Conservation (phyloP, 768 basidiomycete species). For the Boletus bicolor region DNA sequence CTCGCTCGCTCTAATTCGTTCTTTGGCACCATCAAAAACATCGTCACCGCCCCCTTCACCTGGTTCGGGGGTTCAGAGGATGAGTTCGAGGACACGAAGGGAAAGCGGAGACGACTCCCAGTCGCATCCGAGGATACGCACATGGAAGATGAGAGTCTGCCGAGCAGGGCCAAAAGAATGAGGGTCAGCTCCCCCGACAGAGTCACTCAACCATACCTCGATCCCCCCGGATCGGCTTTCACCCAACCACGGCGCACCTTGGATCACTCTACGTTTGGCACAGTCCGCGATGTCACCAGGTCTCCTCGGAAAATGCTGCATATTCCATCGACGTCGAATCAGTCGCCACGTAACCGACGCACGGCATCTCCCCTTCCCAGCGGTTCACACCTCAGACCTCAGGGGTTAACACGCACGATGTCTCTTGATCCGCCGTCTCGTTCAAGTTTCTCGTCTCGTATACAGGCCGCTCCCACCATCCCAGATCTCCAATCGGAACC, state of each 20-base stretch:
- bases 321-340: slow-evolving; percentile 31
- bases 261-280: slow-evolving; percentile 19
- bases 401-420: slow-evolving; percentile 54
- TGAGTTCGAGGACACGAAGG: slow-evolving; percentile 47
- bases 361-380: slow-evolving; percentile 43
- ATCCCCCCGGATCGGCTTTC: slow-evolving; percentile 51
- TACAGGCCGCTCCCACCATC: slow-evolving; percentile 33
- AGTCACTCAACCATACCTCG: slow-evolving; percentile 45
- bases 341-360: slow-evolving; percentile 35
- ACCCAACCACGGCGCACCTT: slow-evolving; percentile 21
- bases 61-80: slow-evolving; percentile 53
- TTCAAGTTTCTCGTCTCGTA: slow-evolving; percentile 21
- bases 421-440: slow-evolving; percentile 63
- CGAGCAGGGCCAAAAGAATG: slow-evolving; percentile 47
- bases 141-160: slow-evolving; percentile 34
- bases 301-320: slow-evolving; percentile 32
- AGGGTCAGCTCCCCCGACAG: slow-evolving; percentile 49
- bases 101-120: slow-evolving; percentile 53
- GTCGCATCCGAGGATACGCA: slow-evolving; percentile 22
- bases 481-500: slow-evolving; percentile 30
- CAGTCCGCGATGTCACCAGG: slow-evolving; percentile 22
- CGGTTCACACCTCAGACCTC: slow-evolving; percentile 32
- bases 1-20: slow-evolving; percentile 57
- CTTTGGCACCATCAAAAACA: slow-evolving; percentile 59
- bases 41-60: slow-evolving; percentile 59